phyloP scores from a whole-genome alignment of 495 filamentous ascomycete genomes.

The Podospora pseudocomata region DNA sequence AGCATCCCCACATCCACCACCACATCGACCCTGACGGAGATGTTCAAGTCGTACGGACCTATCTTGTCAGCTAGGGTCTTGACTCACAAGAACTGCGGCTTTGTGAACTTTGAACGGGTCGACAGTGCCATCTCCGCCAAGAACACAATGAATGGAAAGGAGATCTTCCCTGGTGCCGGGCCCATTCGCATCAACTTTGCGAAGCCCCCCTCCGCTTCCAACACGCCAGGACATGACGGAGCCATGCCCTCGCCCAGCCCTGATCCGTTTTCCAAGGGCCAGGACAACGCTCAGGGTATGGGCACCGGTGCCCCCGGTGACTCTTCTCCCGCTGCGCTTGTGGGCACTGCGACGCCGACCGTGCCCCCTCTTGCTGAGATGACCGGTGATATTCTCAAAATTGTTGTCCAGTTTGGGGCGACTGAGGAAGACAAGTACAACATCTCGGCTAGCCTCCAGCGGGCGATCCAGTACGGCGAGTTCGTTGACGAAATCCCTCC shows the following conservation, averaged over 20 bases:
- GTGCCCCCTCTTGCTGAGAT: slow-evolving; percentile 72
- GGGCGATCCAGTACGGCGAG: slow-evolving; percentile 65
- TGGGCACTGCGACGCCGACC: slow-evolving; percentile 53
- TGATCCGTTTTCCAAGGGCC: slow-evolving; percentile 65
- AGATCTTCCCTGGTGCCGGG: slow-evolving; percentile 95
- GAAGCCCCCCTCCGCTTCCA: slow-evolving; percentile 85
- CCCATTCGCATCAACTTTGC: slow-evolving; percentile 95
- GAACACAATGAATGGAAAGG: slow-evolving; percentile 84
- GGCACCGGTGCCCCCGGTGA: slow-evolving; percentile 45
- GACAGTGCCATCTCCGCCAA: slow-evolving; percentile 89
- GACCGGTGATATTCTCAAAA: slow-evolving; percentile 74
- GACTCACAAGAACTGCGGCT: slow-evolving; percentile 98
- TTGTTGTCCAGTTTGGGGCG: slow-evolving; percentile 87
- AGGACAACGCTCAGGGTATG: slow-evolving; percentile 40
- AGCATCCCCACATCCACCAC: slow-evolving; percentile 98
- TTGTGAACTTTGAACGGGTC: slow-evolving; percentile 91
- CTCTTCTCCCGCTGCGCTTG: slow-evolving; percentile 34
- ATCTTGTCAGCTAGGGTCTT: slow-evolving; percentile 91
- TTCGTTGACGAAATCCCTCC: slow-evolving; percentile 85
- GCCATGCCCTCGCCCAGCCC: slow-evolving; percentile 91
- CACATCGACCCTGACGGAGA: slow-evolving; percentile 83
- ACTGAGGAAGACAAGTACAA: slow-evolving; percentile 70
- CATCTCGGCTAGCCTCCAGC: slow-evolving; percentile 70
- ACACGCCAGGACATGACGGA: slow-evolving; percentile 78
- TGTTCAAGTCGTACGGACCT: slow-evolving; percentile 85